Base-by-base conservation (phyloP, 1,139 yeast genomes). In the Suhomyces bribrorum region DNA sequence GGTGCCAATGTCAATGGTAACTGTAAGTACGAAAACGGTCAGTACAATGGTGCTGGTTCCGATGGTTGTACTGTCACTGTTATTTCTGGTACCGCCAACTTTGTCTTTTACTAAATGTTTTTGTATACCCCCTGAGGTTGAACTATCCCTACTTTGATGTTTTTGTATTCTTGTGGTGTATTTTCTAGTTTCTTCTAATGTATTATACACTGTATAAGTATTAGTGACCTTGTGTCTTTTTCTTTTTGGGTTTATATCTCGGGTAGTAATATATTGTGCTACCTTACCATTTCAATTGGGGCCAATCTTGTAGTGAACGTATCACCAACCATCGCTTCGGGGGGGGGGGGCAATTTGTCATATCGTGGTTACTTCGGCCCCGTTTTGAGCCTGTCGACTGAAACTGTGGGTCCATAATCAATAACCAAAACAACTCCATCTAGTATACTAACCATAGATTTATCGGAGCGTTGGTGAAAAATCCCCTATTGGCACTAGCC, bases 31-130 rank as follows among this genome's bases (percentile, higher is more conserved):
- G 83, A 72, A 53, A 63, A 80, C 53, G 89, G 90, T 57, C 47
- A 50, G 18, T 84, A 78, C 70, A 71, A 69, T 48, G 87, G 87
- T 50, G 23, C 62, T 44, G 86, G 86, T 44, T 43, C 79, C 16
- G 88, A 82, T 56, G 92, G 92, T 49, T 84, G 92, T 73, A 84
- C 92, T 36, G 85, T 81, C 48, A 79, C 85, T 45, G 86, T 84
- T 43, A 72, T 79, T 35, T 59, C 67, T 30, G 92, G 92, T 63
- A 63, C 64, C 39, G 90, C 89, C 49, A 71, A 81, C 57, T 83
- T 81, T 62, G 86, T 83, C 49, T 73, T 80, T 50, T 84, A 82
- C 71, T 59, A 51, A 42, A 72, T 31, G n/a, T 26, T 18, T 18
- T 20, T 20, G 8, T 11, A 31, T 31, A 36, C 34, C 34, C 39